A percentile compares a stretch with the other conserved stretches of the same genome.
Evolutionary conservation across 768 basidiomycete species (phyloP).

Genomic region (Tylopilus plumbeoviolaceoides): DNA sequence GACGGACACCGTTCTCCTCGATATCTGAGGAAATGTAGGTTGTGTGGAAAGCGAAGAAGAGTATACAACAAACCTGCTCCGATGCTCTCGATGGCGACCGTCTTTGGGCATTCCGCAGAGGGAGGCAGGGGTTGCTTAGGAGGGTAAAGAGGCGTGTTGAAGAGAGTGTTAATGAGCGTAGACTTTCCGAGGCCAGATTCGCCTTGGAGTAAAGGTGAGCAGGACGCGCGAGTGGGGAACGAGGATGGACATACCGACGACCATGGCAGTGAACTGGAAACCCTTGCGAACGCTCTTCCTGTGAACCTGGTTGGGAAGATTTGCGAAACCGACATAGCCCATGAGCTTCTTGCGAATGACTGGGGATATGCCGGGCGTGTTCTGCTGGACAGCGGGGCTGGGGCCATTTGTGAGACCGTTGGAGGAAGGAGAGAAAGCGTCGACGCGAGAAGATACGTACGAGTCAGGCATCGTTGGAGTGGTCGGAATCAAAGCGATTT

Average conservation of each 20-base stretch:
- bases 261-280: conserved; percentile 99
- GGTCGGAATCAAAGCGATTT: conserved; percentile 24
- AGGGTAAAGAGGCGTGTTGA: conserved; percentile 94
- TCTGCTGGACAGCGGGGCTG: conserved; percentile 51
- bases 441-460: conserved; percentile 61
- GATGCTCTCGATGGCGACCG: conserved; percentile 97
- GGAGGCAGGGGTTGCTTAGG: conserved; percentile 83
- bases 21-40: conserved; percentile 64
- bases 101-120: conserved; percentile 82
- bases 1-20: conserved; percentile 95
- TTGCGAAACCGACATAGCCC: conserved; percentile 96
- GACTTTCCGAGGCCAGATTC: conserved; percentile 99
- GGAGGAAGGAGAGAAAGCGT: conserved; percentile 49
- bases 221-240: conserved; percentile 9
- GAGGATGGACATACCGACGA: conserved; percentile 74
- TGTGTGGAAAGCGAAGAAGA: conserved; percentile 1
- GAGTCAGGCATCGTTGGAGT: conserved; percentile 61
- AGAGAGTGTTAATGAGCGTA: conserved; percentile 96
- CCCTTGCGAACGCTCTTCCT: conserved; percentile 97
- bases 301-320: conserved; percentile 98
- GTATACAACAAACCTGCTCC: conserved; percentile 69
- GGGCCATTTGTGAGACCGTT: conserved; percentile 63
- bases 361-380: conserved; percentile 30
- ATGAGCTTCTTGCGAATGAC: conserved; percentile 86
- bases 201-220: conserved; percentile 43